phyloP scores from a whole-genome alignment of 306 rosid genomes.

The Malus sylvestris region DNA sequence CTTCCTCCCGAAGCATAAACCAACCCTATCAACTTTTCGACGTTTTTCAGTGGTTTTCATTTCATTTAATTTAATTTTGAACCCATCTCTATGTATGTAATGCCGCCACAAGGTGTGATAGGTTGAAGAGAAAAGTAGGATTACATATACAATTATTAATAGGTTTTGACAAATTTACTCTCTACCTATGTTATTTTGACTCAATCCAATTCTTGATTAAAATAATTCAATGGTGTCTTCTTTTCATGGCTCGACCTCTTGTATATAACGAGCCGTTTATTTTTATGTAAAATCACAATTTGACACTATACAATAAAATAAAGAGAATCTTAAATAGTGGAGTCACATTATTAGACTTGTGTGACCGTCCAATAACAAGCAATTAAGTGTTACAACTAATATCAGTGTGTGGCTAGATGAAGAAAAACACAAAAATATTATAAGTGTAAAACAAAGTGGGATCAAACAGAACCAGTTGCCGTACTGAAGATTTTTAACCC shows the following conservation, averaged over 20 bases:
- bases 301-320: too few relatives aligned
- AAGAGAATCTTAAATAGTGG: too few relatives aligned
- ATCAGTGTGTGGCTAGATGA: too few relatives aligned
- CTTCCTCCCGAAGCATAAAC: conserved; percentile 53
- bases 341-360: too few relatives aligned
- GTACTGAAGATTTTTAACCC: too few relatives aligned
- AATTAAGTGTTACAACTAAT: too few relatives aligned
- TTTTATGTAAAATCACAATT: too few relatives aligned
- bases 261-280: background rate
- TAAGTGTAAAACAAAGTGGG: background rate
- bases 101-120: background rate
- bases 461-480: too few relatives aligned
- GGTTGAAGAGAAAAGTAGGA: background rate
- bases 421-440: too few relatives aligned
- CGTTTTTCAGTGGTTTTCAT: background rate
- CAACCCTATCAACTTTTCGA: conserved; percentile 7
- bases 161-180: background rate
- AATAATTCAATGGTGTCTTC: background rate
- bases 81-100: background rate
- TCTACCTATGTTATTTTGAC: background rate
- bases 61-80: background rate
- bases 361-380: background rate
- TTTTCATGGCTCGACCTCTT: background rate
- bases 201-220: background rate
- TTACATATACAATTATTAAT: background rate